A percentile compares a stretch with the other conserved stretches of the same genome.
Evolutionary conservation across 106 monocot genomes (phyloP).

Genomic region (Hemerocallis citrina): DNA sequence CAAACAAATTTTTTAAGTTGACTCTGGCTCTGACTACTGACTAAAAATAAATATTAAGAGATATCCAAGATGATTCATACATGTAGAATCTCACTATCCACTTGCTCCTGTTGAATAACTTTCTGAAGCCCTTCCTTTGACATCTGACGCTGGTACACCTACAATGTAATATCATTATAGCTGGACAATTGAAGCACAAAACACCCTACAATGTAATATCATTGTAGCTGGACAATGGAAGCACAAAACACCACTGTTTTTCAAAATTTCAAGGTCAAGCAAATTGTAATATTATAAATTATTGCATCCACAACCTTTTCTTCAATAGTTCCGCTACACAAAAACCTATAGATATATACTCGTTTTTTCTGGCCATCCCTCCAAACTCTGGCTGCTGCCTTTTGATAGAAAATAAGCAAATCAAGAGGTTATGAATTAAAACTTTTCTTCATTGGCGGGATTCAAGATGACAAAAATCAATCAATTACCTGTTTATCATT

Average conservation of each 20-base stretch:
- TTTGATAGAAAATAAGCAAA: constrained; percentile 1
- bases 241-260: no score
- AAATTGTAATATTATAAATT: no score
- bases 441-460: constrained; percentile 54
- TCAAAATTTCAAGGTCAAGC: no score
- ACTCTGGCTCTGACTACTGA: no score
- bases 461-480: constrained; percentile 46
- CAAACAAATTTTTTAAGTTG: not conserved
- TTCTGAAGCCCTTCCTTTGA: constrained; percentile 99
- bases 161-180: not conserved
- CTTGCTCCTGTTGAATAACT: constrained; percentile 86
- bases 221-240: not conserved
- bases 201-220: constrained; percentile 35
- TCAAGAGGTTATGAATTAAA: not conserved
- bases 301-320: constrained; percentile 62
- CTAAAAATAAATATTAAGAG: not conserved
- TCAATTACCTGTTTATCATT: constrained; percentile 87
- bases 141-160: constrained; percentile 99
- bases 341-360: constrained; percentile 89
- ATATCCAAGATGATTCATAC: constrained; percentile 18
- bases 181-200: not conserved
- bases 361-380: constrained; percentile 98
- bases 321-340: constrained; percentile 95
- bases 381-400: constrained; percentile 99
- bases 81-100: constrained; percentile 25